Conservation (phyloP, 73 alveolate species). For the Uronychia binucleata region DNA sequence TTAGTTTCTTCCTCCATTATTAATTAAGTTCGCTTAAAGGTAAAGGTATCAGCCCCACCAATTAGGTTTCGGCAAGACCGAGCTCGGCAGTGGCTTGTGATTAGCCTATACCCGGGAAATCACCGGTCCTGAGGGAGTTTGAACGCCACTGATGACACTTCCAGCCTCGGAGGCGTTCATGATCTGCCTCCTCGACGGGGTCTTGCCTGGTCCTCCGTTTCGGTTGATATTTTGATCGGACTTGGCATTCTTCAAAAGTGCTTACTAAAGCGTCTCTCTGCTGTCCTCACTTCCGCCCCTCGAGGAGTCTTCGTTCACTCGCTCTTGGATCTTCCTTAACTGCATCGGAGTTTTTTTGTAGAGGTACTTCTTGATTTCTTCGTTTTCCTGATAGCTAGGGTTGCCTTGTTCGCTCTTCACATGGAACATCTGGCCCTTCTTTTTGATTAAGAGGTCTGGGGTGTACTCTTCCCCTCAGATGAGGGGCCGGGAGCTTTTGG, state of each 20-base stretch:
- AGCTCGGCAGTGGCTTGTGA: not conserved
- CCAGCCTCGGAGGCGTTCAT: no score
- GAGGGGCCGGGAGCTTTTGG: not conserved
- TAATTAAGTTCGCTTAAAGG: not conserved
- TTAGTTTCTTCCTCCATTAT: not conserved
- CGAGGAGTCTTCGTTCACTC: not conserved
- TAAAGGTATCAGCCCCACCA: not conserved
- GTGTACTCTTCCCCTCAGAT: not conserved
- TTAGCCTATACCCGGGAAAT: not conserved
- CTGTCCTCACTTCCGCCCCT: not conserved
- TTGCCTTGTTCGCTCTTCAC: not conserved
- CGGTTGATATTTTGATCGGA: no score
- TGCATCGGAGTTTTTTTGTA: not conserved
- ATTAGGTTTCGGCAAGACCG: not conserved
- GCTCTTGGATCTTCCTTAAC: not conserved
- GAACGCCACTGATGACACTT: not conserved
- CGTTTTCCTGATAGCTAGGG: not conserved
- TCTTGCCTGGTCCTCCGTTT: no score
- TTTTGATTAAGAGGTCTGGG: not conserved
- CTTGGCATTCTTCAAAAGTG: no score
- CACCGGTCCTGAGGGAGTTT: not conserved
- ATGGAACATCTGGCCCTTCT: not conserved
- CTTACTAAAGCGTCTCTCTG: no score
- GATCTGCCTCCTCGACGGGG: no score
- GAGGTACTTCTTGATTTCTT: not conserved